Evolutionary conservation across 2,329 filamentous ascomycete genomes (phyloP).

Genomic region (Colletotrichum destructivum): DNA sequence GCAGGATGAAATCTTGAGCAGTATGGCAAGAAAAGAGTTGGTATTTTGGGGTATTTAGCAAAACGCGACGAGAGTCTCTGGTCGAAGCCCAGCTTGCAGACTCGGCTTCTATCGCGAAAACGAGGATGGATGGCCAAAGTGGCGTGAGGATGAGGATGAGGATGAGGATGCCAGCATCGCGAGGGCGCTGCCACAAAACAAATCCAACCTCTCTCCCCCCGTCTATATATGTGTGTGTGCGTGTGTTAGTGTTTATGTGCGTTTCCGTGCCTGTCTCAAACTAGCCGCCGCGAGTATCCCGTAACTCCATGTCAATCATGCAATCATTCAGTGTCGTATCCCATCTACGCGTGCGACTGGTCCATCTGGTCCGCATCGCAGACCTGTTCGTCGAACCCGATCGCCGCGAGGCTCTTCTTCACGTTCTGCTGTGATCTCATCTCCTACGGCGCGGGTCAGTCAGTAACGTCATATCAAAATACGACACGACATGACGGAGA

Average conservation of each 20-base stretch:
- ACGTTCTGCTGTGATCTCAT: conserved; percentile 38
- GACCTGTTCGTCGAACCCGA: conserved; percentile 22
- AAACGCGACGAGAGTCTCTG: neutral
- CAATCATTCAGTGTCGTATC: neutral
- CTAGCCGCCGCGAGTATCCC: neutral
- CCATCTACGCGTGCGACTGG: neutral
- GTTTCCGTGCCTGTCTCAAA: too few species aligned
- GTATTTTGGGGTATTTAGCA: neutral
- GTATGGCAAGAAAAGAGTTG: neutral
- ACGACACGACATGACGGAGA: too few species aligned
- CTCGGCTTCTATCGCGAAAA: neutral
- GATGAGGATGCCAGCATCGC: neutral
- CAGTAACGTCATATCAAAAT: neutral
- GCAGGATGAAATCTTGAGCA: too few species aligned
- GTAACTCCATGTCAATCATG: neutral
- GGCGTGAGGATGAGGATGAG: neutral
- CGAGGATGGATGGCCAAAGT: neutral
- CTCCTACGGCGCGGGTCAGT: conserved; percentile 10
- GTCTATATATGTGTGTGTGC: too few species aligned
- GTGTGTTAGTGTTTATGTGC: too few species aligned
- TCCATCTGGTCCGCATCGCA: conserved; percentile 7
- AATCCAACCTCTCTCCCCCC: neutral
- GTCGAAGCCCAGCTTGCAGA: neutral
- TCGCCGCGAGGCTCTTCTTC: conserved; percentile 32
- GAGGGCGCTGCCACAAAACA: neutral